phyloP scores from a whole-genome alignment of 169 alveolate species.

The Theileria orientalis region DNA sequence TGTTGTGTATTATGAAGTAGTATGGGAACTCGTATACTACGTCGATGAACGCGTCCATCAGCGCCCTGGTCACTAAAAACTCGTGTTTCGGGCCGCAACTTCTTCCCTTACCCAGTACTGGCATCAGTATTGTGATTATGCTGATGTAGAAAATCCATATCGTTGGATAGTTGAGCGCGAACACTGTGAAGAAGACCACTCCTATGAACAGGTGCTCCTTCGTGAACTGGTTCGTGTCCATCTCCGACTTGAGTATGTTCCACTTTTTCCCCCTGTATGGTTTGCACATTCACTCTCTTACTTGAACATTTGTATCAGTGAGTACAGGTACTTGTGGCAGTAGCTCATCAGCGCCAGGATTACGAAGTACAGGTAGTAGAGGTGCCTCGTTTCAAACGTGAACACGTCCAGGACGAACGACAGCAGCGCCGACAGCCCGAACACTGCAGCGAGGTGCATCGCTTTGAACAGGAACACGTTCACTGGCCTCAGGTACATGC shows the following conservation, averaged over 20 bases:
- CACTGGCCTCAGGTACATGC: background rate
- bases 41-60: background rate
- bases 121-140: constrained; percentile 26
- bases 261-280: constrained; percentile 58
- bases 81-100: background rate
- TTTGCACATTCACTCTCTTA: background rate
- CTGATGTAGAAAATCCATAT: constrained; percentile 54
- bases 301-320: constrained; percentile 58
- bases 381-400: constrained; percentile 44
- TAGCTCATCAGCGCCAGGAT: constrained; percentile 41
- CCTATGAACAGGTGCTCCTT: constrained; percentile 62
- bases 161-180: constrained; percentile 60
- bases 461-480: constrained; percentile 1
- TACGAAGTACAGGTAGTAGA: constrained; percentile 35
- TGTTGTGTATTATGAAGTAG: background rate
- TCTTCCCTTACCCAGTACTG: constrained; percentile 10
- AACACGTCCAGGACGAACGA: constrained; percentile 39
- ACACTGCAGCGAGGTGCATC: constrained; percentile 34
- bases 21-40: background rate
- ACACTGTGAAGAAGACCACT: constrained; percentile 41
- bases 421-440: constrained; percentile 37
- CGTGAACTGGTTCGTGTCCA: constrained; percentile 57
- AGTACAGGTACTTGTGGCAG: constrained; percentile 44
- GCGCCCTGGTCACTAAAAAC: constrained; percentile 8
- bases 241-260: constrained; percentile 50